Base-by-base conservation (phyloP, 257 asterid genomes). In the Orobanche coerulescens region DNA sequence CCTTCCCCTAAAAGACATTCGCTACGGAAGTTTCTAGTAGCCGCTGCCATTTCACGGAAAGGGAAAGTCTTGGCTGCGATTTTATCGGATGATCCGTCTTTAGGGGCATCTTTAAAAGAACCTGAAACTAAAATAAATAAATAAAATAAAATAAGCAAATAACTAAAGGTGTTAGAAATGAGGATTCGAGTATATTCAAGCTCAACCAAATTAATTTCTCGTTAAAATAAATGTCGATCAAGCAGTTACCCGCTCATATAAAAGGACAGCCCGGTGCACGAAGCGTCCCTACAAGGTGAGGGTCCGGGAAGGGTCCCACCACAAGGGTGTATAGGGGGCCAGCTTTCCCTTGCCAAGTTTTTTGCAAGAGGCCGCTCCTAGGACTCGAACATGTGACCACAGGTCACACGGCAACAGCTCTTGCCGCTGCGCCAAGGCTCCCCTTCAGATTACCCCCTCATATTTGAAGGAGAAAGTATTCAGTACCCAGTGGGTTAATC, bases 1-100 rank as follows among this genome's bases (percentile, higher is more conserved):
- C 97, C 98, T 76, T 88, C 94, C 39, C 97, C 98, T 50, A 92
- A 71, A 24, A 84, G 83, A 70, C 76, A 82, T 44, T 82, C 92
- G 16, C 82, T 74, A 6, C 86, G 83, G 51, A 92, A 92, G 50
- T 88, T 81, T 61, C 76, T 73, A 1, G 95, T 81, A 25, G 97
- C 98, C 44, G 76, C 86, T 11, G 95, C 95, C 77, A 92, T 78
- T 69, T 88, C 94, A 0, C 82, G 84, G 65, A 82, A 92, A 33
- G 92, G 62, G 68, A 88, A 92, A 50, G 88, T 86, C 87, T 74
- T 92, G 61, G 89, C 91, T 19, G 92, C 87, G 22, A 84, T 85
- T 79, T 83, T 84, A 58, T 61, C 64, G 31, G 88, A 75, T 11
- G 84, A 79, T 46, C 78, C 92, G 37, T 74, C 89, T 58, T 77